Evolutionary conservation across 495 filamentous ascomycete genomes (phyloP).

Genomic region (Daldinia bambusicola): DNA sequence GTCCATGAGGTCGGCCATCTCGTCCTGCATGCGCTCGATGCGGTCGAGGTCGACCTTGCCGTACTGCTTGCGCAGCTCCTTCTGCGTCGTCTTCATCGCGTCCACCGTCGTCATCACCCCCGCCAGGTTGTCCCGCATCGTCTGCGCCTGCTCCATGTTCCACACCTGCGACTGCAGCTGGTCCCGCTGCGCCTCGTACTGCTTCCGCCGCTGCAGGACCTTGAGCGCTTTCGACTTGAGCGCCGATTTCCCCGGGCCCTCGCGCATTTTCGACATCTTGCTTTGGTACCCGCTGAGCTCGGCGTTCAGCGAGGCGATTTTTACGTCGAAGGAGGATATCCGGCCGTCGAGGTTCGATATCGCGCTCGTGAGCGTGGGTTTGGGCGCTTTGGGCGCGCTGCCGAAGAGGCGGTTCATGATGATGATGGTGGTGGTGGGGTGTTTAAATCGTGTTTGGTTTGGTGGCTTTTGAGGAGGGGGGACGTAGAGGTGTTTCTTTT

Average conservation of each 20-base stretch:
- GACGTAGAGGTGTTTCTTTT: too few species aligned
- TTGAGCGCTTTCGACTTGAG: constrained; percentile 96
- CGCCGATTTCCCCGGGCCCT: constrained; percentile 92
- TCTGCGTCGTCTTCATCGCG: constrained; percentile 95
- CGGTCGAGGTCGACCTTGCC: constrained; percentile 97
- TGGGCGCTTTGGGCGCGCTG: constrained; percentile 83
- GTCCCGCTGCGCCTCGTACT: constrained; percentile 94
- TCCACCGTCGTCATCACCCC: constrained; percentile 99
- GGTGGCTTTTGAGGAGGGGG: neutral
- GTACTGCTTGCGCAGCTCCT: constrained; percentile 92
- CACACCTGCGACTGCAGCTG: constrained; percentile 94
- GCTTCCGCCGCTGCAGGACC: constrained; percentile 92
- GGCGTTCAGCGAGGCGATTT: constrained; percentile 88
- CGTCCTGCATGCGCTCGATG: constrained; percentile 97
- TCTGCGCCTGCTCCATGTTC: constrained; percentile 99
- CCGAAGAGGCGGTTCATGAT: constrained; percentile 97
- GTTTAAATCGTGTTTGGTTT: neutral
- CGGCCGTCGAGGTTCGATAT: constrained; percentile 91
- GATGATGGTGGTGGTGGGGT: neutral
- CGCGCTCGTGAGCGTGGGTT: constrained; percentile 87
- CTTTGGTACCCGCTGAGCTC: constrained; percentile 90
- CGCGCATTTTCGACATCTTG: constrained; percentile 92
- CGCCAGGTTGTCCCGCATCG: constrained; percentile 99
- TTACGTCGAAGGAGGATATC: constrained; percentile 91
- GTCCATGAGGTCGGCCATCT: constrained; percentile 98